phyloP scores from a whole-genome alignment of 805 yeast species.

The Helenozyma baotianmanensis region DNA sequence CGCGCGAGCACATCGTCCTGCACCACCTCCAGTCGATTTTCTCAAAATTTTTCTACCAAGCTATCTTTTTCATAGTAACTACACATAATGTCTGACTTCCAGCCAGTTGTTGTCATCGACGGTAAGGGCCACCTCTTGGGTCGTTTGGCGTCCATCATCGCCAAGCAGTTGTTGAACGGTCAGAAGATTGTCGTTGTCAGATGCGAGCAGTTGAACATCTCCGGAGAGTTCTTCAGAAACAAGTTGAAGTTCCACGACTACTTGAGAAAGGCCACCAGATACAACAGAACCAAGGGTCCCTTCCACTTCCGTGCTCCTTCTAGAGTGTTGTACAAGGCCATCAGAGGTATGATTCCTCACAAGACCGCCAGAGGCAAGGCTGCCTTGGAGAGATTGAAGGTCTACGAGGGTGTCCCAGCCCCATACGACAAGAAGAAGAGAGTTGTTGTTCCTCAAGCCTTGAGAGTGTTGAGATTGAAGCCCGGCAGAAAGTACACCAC shows the following conservation, averaged over 20 bases:
- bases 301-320: constrained; percentile 99
- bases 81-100: constrained; percentile 71
- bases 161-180: constrained; percentile 97
- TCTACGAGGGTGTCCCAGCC: constrained; percentile 99
- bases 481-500: constrained; percentile 99
- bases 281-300: constrained; percentile 98
- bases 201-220: constrained; percentile 95
- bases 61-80: constrained; percentile 7
- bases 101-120: constrained; percentile 97
- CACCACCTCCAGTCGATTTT: too few species aligned
- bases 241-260: constrained; percentile 99
- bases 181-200: constrained; percentile 97
- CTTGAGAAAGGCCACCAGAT: constrained; percentile 98
- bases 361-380: constrained; percentile 99
- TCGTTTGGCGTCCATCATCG: constrained; percentile 97
- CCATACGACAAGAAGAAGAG: constrained; percentile 99
- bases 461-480: constrained; percentile 97
- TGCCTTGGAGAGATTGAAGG: constrained; percentile 98
- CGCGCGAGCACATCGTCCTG: too few species aligned
- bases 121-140: constrained; percentile 99
- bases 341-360: constrained; percentile 99
- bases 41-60: constrained; percentile 14
- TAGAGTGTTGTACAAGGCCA: constrained; percentile 98
- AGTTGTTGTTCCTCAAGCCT: constrained; percentile 99
- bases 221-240: constrained; percentile 99